These are phyloP conservation scores for Amyloporia xantha DNA, from an alignment of 768 basidiomycete genomes.

Conservation along the genomic window DNA sequence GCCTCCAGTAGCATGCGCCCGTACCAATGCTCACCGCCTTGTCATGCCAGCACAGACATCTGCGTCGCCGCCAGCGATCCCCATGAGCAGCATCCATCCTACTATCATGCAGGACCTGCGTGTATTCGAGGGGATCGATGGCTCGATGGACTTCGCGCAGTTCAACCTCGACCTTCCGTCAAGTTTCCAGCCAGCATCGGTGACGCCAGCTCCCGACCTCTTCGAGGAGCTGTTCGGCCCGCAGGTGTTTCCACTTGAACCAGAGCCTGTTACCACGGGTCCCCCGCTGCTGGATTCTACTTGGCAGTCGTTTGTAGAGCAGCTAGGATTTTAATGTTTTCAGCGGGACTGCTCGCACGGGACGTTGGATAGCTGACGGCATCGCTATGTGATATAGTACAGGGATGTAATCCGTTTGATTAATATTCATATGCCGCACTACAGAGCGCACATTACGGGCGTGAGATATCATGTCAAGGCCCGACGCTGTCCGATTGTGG, in stretches of 20 bases:
- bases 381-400: no score
- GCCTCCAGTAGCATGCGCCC: background rate
- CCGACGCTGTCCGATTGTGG: no score
- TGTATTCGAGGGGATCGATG: constrained; percentile 31
- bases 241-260: background rate
- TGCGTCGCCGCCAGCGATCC: constrained; percentile 8
- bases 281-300: constrained; percentile 47
- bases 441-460: no score
- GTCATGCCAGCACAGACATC: background rate
- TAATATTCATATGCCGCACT: no score
- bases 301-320: constrained; percentile 65
- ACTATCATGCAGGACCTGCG: constrained; percentile 51
- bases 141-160: constrained; percentile 5
- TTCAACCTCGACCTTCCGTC: constrained; percentile 25
- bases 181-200: constrained; percentile 20
- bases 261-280: constrained; percentile 9
- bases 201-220: constrained; percentile 4
- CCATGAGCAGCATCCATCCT: constrained; percentile 34
- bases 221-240: constrained; percentile 5
- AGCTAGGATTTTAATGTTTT: constrained; percentile 50
- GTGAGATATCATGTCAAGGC: no score
- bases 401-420: no score
- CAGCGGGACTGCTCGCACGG: no score
- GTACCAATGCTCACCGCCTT: background rate
- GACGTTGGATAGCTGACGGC: no score